Base-by-base conservation (phyloP, 257 asterid genomes). In the Penstemon eatonii region DNA sequence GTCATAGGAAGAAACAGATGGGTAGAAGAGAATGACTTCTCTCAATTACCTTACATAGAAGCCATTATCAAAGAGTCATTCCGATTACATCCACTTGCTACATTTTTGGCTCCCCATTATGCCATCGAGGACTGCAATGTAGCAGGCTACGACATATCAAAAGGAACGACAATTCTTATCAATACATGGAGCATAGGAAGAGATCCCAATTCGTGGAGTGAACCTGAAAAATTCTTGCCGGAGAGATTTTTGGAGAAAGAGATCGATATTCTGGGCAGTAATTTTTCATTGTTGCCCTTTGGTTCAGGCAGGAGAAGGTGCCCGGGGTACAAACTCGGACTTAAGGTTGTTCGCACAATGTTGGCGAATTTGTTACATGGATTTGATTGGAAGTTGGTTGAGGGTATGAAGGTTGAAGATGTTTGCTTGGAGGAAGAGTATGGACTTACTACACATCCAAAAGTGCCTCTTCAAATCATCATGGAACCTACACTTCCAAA, bases 211-310 rank as follows among this genome's bases (percentile, higher is more conserved):
- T 49, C 38, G n/a, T 81, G 82, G 84, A 75, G 76, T 13, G 43
- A 45, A 10, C 68, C 82, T 0, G 69, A 67, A 7, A 60, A 59
- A 13, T 82, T 76, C 71, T 42, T 73, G 9, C 84, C 82, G 0
- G 80, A 73, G 64, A 76, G 86, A 55, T 82, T 82, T 51, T 0
- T 72, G 2, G 84, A 60, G 4, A 70, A 67, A 46, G 66, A 76
- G 9, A 43, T 54, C 0, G 81, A 80, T 4, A 15, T 52, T 6
- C 0, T 33, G 18, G 81, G 84, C 2, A 47, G 73, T 56, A 56
- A 73, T 12, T 80, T 74, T 10, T 50, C 79, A 0, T 4, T 78
- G 6, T 61, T 74, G 59, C 83, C 83, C 0, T 78, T 78, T 25
- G 74, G 82, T 3, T 74, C 82, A 7, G 76, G 82, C 7, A 15